Evolutionary conservation across 352 stramenopile species (phyloP).

Genomic region (Globisporangium splendens): DNA sequence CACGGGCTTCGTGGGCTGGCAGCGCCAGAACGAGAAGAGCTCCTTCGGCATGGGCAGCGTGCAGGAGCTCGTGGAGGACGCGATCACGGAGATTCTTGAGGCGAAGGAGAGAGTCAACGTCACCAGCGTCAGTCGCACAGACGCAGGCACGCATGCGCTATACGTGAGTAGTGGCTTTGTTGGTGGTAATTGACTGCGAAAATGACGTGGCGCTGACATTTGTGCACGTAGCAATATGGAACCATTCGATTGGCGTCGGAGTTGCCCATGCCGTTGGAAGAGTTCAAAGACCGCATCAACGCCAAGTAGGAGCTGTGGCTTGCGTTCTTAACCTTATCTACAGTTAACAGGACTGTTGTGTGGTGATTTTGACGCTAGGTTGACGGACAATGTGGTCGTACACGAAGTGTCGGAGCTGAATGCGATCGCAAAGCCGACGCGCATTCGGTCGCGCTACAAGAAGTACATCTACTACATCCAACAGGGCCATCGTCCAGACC

Average conservation of each 20-base stretch:
- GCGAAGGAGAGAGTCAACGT: conserved; percentile 66
- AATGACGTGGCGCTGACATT: conserved; percentile 11
- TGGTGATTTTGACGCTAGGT: conserved; percentile 15
- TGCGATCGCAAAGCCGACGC: conserved; percentile 29
- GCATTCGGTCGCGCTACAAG: conserved; percentile 81
- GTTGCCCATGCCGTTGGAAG: conserved; percentile 31
- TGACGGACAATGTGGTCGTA: conserved; percentile 47
- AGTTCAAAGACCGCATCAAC: conserved; percentile 58
- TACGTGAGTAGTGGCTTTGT: conserved; percentile 37
- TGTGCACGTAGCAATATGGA: conserved; percentile 66
- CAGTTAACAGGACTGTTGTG: conserved; percentile 4
- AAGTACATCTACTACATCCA: conserved; percentile 91
- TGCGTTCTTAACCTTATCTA: not conserved
- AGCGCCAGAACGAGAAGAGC: conserved; percentile 58
- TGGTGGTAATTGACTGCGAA: not conserved
- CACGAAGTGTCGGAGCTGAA: conserved; percentile 35
- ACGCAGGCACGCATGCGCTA: conserved; percentile 81
- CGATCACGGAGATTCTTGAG: conserved; percentile 47
- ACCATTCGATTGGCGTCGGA: conserved; percentile 57
- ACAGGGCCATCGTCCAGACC: conserved; percentile 66
- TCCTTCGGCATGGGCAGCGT: conserved; percentile 58
- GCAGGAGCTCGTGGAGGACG: conserved; percentile 74
- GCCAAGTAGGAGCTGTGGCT: conserved; percentile 24
- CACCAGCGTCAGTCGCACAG: conserved; percentile 78
- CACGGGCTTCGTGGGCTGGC: conserved; percentile 75